Evolutionary conservation across 1,284 basidiomycete species (phyloP), one percentile per base, ranked within the genome.

Genomic region (Apiotrichum sp.): DNA sequence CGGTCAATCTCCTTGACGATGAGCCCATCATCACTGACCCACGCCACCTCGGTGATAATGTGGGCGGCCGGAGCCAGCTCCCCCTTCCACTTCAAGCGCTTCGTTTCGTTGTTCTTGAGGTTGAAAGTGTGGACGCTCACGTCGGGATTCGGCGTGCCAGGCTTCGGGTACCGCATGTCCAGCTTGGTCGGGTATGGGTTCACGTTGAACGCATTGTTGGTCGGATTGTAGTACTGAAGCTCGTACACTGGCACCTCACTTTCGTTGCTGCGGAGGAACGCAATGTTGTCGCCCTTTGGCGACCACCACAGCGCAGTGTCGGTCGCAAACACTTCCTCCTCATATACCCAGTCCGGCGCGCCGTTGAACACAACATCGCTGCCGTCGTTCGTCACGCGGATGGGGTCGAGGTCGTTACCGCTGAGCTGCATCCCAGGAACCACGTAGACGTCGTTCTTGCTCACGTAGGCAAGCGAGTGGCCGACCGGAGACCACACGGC

Each of bases 301-400:
- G 87, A 87, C 86, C 90, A 97, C 92, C 92, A 98, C 6, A 95
- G 78, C 0, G 92, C 86, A 50, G 76, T 85, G 65, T 92, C 84
- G 38, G 77, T 70, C 4, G 80, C 77, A 63, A 92, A 88, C 31
- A 98, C 76, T 71, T 97, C 93, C 73, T 97, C 93, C 73, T 97
- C 93, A 73, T 96, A 96, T 6, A 95, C 92, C 90, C 95, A 98
- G 73, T 96, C 92, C 0, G 92, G 89, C 0, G 97, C 87, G 6
- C 93, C 95, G 67, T 98, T 87, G 80, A 98, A 97, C 34, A 93
- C 80, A 0, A 88, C 87, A 0, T 83, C 80, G 46, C 87, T 89
- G 1, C 93, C 95, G 29, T 86, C 85, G 1, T 80, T 77, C 0
- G 95, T 98, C 6, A 98, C 79, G 13, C 87, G 84, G 47, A 93